Evolutionary conservation across 352 stramenopile genomes (phyloP).

Genomic region (Phytophthora sansomeana): DNA sequence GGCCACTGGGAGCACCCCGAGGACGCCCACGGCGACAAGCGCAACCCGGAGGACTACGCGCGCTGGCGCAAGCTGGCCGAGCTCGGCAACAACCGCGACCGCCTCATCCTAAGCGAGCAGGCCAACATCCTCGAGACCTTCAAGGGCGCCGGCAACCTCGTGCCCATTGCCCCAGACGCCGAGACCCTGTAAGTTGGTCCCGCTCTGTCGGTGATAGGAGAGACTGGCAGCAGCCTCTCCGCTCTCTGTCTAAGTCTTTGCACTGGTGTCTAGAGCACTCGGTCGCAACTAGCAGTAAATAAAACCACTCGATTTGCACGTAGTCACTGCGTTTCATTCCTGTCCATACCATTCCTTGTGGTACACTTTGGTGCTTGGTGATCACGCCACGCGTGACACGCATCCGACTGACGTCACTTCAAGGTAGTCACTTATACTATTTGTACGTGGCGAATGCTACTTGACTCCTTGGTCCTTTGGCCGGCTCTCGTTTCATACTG

Average conservation of each 20-base stretch:
- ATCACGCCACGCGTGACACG: constrained; percentile 1
- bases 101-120: constrained; percentile 41
- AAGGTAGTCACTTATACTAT: constrained; percentile 37
- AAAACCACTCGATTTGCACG: constrained; percentile 33
- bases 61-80: constrained; percentile 43
- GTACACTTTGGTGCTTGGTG: constrained; percentile 10
- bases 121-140: constrained; percentile 36
- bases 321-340: constrained; percentile 2
- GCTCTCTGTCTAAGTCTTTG: constrained; percentile 26
- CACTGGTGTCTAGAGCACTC: neutral
- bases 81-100: constrained; percentile 37
- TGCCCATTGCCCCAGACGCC: constrained; percentile 33
- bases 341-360: neutral
- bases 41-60: constrained; percentile 40
- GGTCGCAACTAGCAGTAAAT: constrained; percentile 31
- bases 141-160: constrained; percentile 35
- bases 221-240: constrained; percentile 1
- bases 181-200: constrained; percentile 19
- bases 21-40: constrained; percentile 42
- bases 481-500: constrained; percentile 30
- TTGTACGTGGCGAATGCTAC: constrained; percentile 32
- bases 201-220: constrained; percentile 4
- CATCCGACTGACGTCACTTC: constrained; percentile 25
- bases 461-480: constrained; percentile 28
- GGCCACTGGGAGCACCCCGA: constrained; percentile 44